A percentile compares a stretch with the other conserved stretches of the same genome.
Evolutionary conservation across 345 rosid species (phyloP).

Genomic region (Hibiscus trionum): DNA sequence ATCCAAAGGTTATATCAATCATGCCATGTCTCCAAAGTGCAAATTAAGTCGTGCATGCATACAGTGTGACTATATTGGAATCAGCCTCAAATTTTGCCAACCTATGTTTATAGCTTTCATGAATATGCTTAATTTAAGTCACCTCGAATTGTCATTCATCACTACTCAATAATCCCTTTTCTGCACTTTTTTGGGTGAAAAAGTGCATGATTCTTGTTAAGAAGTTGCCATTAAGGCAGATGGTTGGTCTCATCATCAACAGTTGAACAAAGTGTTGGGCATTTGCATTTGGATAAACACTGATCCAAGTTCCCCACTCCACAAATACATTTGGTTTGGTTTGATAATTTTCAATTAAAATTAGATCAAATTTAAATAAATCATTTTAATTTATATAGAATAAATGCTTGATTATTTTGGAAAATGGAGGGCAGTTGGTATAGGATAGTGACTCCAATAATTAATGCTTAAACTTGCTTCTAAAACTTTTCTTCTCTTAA

Average conservation of each 20-base stretch:
- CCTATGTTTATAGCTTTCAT: neutral
- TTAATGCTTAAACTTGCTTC: too few relatives aligned
- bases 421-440: neutral
- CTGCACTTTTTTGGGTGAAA: neutral
- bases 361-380: neutral
- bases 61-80: neutral
- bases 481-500: neutral
- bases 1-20: neutral
- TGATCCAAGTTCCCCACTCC: neutral
- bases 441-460: neutral
- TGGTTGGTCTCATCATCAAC: neutral
- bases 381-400: neutral
- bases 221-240: neutral
- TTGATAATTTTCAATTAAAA: neutral
- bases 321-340: neutral
- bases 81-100: neutral
- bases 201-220: neutral
- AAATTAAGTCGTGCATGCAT: too few relatives aligned
- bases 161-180: neutral
- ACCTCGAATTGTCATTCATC: neutral
- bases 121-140: constrained; percentile 13
- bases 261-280: neutral
- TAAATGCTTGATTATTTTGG: neutral
- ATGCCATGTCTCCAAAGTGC: neutral
- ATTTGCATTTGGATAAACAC: neutral